Conservation (phyloP, 495 filamentous ascomycete species). For the Penicillium psychrofluorescens region DNA sequence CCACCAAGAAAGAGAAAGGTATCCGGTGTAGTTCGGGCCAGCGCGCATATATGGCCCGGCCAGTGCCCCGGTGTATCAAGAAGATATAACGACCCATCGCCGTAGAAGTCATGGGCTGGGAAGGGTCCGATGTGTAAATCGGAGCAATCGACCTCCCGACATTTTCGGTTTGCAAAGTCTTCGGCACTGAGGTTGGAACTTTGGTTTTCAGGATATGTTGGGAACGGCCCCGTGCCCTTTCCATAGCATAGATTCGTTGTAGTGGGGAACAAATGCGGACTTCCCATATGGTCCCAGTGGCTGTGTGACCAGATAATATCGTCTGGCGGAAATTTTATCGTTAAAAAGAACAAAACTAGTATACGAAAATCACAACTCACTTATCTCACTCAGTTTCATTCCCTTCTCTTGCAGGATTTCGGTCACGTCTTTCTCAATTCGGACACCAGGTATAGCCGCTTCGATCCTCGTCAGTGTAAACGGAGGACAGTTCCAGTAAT, state of each 20-base stretch:
- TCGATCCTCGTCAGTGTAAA: constrained; percentile 17
- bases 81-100: constrained; percentile 40
- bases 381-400: constrained; percentile 34
- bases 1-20: constrained; percentile 43
- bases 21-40: constrained; percentile 28
- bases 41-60: constrained; percentile 30
- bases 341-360: too few relatives aligned
- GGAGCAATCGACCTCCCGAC: constrained; percentile 38
- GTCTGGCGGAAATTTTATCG: constrained; percentile 18
- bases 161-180: constrained; percentile 28
- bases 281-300: constrained; percentile 57
- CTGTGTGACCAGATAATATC: constrained; percentile 41
- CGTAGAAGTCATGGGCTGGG: constrained; percentile 44
- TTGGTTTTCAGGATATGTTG: constrained; percentile 44
- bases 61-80: constrained; percentile 35
- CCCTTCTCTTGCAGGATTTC: constrained; percentile 45
- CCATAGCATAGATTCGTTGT: too few relatives aligned
- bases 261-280: constrained; percentile 22
- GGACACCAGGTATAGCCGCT: constrained; percentile 13
- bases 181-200: constrained; percentile 32
- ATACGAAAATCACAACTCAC: too few relatives aligned
- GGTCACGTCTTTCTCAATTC: constrained; percentile 38
- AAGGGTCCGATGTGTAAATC: constrained; percentile 22
- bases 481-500: constrained; percentile 37
- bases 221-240: constrained; percentile 11